Evolutionary conservation across 2,329 filamentous ascomycete species (phyloP), one percentile per base, ranked within the genome.

Genomic region (Ophiostoma novo-ulmi): DNA sequence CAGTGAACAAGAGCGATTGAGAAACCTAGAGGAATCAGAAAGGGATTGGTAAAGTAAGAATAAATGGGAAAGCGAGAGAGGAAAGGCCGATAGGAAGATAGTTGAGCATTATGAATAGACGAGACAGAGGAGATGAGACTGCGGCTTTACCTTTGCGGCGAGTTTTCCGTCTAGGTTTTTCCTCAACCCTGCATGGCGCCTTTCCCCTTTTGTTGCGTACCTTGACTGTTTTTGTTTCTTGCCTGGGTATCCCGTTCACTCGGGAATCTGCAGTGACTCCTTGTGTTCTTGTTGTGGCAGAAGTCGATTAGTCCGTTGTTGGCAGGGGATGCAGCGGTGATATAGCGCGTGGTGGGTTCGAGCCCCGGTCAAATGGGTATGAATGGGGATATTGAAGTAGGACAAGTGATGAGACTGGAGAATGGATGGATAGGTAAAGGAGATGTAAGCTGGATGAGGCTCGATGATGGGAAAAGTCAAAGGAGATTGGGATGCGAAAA

Each of bases 131-230:
- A 58, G 22, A 26, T 58, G 22, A 26, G 52, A 26, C 41, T n/a
- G n/a, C 64, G 63, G 63, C 22, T 44, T 70, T 41, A 38, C 52
- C n/a, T 44, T 69, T 36, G 55, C 68, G 63, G n/a, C 61, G 63
- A 39, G n/a, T 65, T 65, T 41, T 65, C 63, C 63, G 63, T 67
- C 68, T 70, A 55, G 66, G 52, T 38, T 68, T 48, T 69, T 71
- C 31, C 39, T 68, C 66, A 71, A 69, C 20, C 73, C 70, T 74
- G 72, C 73, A 73, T 72, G 70, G 38, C 70, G 67, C 72, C 67
- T 74, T 74, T 70, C 72, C 73, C 20, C 66, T 72, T 73, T 73
- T n/a, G 63, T 38, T 22, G 63, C n/a, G 63, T 65, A 65, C 63
- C 35, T 39, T 13, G 73, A 20, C 35, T 31, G 31, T 31, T 31